Base-by-base conservation (phyloP, 2,329 filamentous ascomycete species). In the Penicillium italicum region DNA sequence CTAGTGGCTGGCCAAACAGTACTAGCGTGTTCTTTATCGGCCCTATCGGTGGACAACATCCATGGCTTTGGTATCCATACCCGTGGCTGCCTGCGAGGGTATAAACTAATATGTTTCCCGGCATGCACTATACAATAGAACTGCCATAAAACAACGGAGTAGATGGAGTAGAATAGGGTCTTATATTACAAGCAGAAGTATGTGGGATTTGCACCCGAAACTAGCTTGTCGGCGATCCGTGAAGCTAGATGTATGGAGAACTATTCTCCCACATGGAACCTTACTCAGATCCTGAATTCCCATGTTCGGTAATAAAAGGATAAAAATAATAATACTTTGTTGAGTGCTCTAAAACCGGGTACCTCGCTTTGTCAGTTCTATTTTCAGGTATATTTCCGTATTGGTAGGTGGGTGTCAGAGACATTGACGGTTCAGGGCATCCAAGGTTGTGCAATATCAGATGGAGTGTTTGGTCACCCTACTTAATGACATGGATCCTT, bases 311-410 rank as follows among this genome's bases (percentile, higher is more conserved):
- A 34, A 38, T 41, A 52, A 43, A 41, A 49, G 52, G 45, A 52
- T 54, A 51, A 45, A 56, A 53, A 55, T n/a, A n/a, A n/a, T n/a
- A n/a, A n/a, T n/a, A 52, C 58, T 60, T 60, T 60, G 56, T 60
- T 61, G 52, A 55, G 18, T 36, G 12, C 33, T 31, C 24, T 6
- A 40, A 53, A 53, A 37, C 33, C 1, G 30, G 36, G 30, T 43
- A 22, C 12, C 9, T 37, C 1, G 20, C 40, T 18, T n/a, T 42
- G 30, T 37, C 14, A 42, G 6, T 54, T 50, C 52, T 43, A 54
- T 54, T 54, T 54, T 53, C 34, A 41, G 30, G 11, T 50, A 26
- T 50, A 50, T 37, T 54, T 54, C 50, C 26, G 48, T 42, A 42
- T 53, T 53, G 28, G 33, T 41, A 30, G 33, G 33, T 48, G 43